These are phyloP conservation scores for Citrus australasica DNA, from an alignment of 345 rosid species.

Conservation along the genomic window DNA sequence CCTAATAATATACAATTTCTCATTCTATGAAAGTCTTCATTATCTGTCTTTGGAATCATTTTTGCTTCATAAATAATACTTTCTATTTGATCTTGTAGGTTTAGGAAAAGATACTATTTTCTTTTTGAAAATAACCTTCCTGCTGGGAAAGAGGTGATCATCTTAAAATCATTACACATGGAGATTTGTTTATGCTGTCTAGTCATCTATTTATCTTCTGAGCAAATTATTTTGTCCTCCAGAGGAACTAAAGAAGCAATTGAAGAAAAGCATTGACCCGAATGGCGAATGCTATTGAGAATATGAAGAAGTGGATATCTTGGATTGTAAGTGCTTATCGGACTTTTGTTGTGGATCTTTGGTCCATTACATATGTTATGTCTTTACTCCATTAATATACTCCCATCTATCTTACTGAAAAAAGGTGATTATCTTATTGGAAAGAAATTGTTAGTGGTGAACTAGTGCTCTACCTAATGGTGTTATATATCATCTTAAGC, in stretches of 20 bases:
- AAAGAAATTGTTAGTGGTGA: background rate
- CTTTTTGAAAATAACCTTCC: conserved; percentile 67
- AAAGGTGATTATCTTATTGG: background rate
- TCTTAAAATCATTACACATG: background rate
- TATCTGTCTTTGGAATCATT: background rate
- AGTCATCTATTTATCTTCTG: background rate
- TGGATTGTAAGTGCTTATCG: conserved; percentile 55
- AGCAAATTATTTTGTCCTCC: background rate
- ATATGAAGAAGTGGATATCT: conserved; percentile 33
- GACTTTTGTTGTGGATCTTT: too few species aligned
- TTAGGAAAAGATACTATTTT: conserved; percentile 71
- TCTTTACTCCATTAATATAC: too few species aligned
- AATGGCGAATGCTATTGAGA: conserved; percentile 28
- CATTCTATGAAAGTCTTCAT: background rate
- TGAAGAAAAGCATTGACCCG: conserved; percentile 39
- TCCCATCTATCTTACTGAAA: too few species aligned
- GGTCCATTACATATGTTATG: too few species aligned
- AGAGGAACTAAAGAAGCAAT: conserved; percentile 45
- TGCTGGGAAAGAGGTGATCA: conserved; percentile 52
- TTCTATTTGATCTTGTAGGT: conserved; percentile 36
- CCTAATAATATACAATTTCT: background rate
- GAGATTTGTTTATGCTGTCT: background rate
- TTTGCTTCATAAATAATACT: background rate
- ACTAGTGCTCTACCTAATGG: background rate
- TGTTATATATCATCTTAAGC: background rate